Base-by-base conservation (phyloP, 2,329 filamentous ascomycete species). In the Colletotrichum truncatum region DNA sequence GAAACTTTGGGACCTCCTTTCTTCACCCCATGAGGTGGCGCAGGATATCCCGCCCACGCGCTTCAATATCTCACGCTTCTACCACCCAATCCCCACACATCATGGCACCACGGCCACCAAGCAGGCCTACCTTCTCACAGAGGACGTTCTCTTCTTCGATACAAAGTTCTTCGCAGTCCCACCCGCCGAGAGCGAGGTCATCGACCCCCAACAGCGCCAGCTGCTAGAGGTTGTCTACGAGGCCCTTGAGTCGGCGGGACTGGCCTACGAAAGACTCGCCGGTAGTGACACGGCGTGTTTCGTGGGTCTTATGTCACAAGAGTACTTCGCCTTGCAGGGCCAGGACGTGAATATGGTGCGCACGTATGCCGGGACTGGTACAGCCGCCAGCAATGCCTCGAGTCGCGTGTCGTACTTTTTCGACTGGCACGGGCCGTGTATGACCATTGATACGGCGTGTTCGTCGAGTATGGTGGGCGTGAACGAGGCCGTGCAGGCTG, bases 401-500 rank as follows among this genome's bases (percentile, higher is more conserved):
- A 81, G 81, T 64, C 72, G 79, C 2, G 72, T 82, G 16, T 80
- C 77, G 0, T 79, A 78, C 58, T 76, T 77, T 61, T 76, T 80
- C 48, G 75, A 81, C 60, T 71, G 78, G 54, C 71, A 73, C 16
- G 78, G 78, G 3, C 76, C 77, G 10, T 76, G 72, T 36, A 74
- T 81, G 67, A 81, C 79, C 1, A 75, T 83, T 9, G 79, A 83
- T 41, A 82, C 80, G 21, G 81, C 78, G 14, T 84, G 81, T 69
- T 82, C 80, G 18, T 77, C 77, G 1, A 77, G 78, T 16, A 53
- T 83, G 25, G 74, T 80, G 4, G 77, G 77, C 11, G 68, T 84
- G 2, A 79, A 83, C 67, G 73, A 76, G 28, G 81, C 78, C 4
- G 75, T 73, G 4, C 73, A 78, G 53, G 73, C 71, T 58, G 69